These are phyloP conservation scores for Beauveria brongniartii DNA, from an alignment of 2,329 filamentous ascomycete genomes.

Conservation along the genomic window DNA sequence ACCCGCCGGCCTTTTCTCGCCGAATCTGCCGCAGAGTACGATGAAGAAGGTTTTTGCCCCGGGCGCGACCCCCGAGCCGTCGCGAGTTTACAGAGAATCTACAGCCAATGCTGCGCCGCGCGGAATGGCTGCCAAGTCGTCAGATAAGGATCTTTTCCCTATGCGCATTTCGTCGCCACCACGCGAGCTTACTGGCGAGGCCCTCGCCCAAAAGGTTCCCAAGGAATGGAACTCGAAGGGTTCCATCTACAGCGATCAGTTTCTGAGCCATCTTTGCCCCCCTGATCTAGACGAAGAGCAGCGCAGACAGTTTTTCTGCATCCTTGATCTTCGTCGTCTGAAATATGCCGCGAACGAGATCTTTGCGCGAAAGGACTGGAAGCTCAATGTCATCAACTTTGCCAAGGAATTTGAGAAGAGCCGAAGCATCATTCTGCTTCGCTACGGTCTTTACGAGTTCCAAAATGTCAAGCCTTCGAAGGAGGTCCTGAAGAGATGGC, in stretches of 20 bases:
- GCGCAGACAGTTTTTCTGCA: constrained; percentile 54
- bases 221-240: constrained; percentile 42
- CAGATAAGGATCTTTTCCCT: constrained; percentile 44
- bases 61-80: constrained; percentile 35
- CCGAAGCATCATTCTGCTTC: constrained; percentile 51
- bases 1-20: constrained; percentile 33
- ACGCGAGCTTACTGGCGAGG: constrained; percentile 47
- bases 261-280: constrained; percentile 48
- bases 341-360: constrained; percentile 56
- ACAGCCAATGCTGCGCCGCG: constrained; percentile 39
- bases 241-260: constrained; percentile 54
- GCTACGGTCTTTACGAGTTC: constrained; percentile 55
- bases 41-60: constrained; percentile 41
- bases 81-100: constrained; percentile 34
- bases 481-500: constrained; percentile 51
- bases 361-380: constrained; percentile 54
- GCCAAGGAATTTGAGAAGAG: constrained; percentile 59
- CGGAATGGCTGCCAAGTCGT: constrained; percentile 40
- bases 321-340: constrained; percentile 52
- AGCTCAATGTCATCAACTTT: constrained; percentile 53
- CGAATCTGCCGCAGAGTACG: constrained; percentile 35
- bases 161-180: constrained; percentile 53
- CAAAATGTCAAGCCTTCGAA: constrained; percentile 53
- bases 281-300: constrained; percentile 50
- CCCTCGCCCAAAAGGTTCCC: constrained; percentile 44